phyloP scores from a whole-genome alignment of 2,329 filamentous ascomycete genomes.

The Cytospora piceicola region DNA sequence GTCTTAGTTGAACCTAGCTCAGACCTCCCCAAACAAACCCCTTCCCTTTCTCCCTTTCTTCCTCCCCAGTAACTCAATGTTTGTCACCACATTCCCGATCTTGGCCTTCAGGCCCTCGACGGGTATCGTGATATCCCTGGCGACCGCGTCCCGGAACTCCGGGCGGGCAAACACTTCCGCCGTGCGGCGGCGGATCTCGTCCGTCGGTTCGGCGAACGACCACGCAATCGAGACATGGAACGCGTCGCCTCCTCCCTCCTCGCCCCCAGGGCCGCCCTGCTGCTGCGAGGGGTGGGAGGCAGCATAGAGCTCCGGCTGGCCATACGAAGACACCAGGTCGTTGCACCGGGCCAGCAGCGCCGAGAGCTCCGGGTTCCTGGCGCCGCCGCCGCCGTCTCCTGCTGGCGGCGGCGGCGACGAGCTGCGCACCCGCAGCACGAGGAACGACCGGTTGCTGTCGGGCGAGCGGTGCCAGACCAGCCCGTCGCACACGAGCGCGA shows the following conservation, averaged over 20 bases:
- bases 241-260: slow-evolving; percentile 41
- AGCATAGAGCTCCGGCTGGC: slow-evolving; percentile 73
- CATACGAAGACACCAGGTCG: slow-evolving; percentile 57
- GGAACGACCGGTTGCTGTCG: slow-evolving; percentile 75
- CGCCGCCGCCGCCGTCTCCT: slow-evolving; percentile 32
- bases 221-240: slow-evolving; percentile 94
- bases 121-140: slow-evolving; percentile 51
- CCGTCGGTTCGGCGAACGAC: slow-evolving; percentile 63
- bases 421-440: slow-evolving; percentile 69
- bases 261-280: slow-evolving; percentile 4
- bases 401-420: too few relatives aligned
- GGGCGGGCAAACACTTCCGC: slow-evolving; percentile 36
- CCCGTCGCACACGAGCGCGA: slow-evolving; percentile 34
- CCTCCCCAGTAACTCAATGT: slow-evolving; percentile 44
- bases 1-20: background rate
- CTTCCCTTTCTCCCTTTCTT: slow-evolving; percentile 5
- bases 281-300: slow-evolving; percentile 18
- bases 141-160: slow-evolving; percentile 32
- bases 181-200: slow-evolving; percentile 47
- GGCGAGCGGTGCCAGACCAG: slow-evolving; percentile 57
- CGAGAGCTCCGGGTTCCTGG: slow-evolving; percentile 59
- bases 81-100: slow-evolving; percentile 71
- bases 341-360: slow-evolving; percentile 71
- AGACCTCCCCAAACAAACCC: slow-evolving; percentile 16
- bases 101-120: slow-evolving; percentile 72